Conservation (phyloP, 2,329 filamentous ascomycete genomes). For the Dendrostoma leiphaemia region DNA sequence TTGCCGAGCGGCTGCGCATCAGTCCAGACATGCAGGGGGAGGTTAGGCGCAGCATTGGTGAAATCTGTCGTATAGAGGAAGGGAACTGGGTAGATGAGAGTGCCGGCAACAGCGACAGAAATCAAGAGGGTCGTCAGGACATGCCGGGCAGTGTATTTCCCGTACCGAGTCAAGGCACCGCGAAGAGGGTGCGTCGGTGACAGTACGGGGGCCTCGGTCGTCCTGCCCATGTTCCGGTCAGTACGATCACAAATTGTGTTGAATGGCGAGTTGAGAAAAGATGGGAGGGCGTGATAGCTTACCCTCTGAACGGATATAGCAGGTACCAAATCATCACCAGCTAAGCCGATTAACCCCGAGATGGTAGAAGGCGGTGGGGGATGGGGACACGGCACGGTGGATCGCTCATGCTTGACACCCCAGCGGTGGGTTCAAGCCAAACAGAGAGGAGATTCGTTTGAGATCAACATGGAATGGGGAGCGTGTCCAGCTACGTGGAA, state of each 20-base stretch:
- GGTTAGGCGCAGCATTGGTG: slow-evolving; percentile 66
- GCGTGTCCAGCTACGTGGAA: background rate
- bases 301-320: slow-evolving; percentile 75
- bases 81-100: slow-evolving; percentile 71
- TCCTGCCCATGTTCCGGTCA: slow-evolving; percentile 48
- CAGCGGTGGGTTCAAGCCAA: background rate
- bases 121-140: slow-evolving; percentile 72
- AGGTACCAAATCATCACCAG: slow-evolving; percentile 71
- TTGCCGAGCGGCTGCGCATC: slow-evolving; percentile 64
- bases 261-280: background rate
- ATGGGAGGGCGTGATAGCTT: slow-evolving; percentile 34
- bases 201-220: slow-evolving; percentile 69
- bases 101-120: slow-evolving; percentile 68
- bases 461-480: background rate
- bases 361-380: background rate
- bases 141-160: slow-evolving; percentile 68
- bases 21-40: slow-evolving; percentile 81
- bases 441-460: background rate
- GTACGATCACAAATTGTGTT: slow-evolving; percentile 18
- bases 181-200: slow-evolving; percentile 64
- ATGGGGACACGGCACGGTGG: background rate
- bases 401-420: slow-evolving; percentile 18
- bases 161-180: slow-evolving; percentile 64
- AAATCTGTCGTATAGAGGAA: slow-evolving; percentile 74
- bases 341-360: slow-evolving; percentile 10